These are phyloP conservation scores for Sapria himalayana DNA, from an alignment of 345 rosid genomes.

Conservation along the genomic window DNA sequence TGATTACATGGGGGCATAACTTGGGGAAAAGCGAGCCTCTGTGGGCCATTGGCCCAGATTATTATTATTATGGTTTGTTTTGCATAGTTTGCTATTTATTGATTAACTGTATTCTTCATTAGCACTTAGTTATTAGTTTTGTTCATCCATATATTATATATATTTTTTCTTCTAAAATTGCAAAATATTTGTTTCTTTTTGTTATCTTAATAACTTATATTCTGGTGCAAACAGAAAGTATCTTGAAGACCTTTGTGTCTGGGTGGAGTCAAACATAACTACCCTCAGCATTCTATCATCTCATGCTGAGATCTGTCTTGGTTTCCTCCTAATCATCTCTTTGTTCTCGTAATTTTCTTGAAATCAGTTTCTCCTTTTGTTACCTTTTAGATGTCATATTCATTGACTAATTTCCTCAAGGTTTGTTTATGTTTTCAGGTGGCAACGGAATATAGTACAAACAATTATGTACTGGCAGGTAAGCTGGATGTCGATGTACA, in stretches of 20 bases:
- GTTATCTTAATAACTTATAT: slow-evolving; percentile 5
- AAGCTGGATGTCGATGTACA: slow-evolving; percentile 6
- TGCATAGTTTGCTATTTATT: no score
- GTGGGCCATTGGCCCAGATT: no score
- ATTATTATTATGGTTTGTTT: no score
- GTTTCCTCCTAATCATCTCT: slow-evolving; percentile 57
- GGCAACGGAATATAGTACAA: slow-evolving; percentile 94
- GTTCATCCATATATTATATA: no score
- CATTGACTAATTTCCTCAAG: slow-evolving; percentile 3
- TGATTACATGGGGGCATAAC: no score
- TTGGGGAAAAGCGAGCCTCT: no score
- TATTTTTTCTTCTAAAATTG: slow-evolving; percentile 5
- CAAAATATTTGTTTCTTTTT: no score
- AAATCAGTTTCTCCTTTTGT: slow-evolving; percentile 3
- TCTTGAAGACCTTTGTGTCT: slow-evolving; percentile 83
- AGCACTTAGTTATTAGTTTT: no score
- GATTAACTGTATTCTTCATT: no score
- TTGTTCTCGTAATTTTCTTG: slow-evolving; percentile 45
- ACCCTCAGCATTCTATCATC: slow-evolving; percentile 76
- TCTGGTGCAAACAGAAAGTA: slow-evolving; percentile 41
- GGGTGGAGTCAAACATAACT: slow-evolving; percentile 86
- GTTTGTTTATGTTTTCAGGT: slow-evolving; percentile 26
- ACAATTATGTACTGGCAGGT: slow-evolving; percentile 99
- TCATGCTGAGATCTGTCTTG: slow-evolving; percentile 80
- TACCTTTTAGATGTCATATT: slow-evolving; percentile 1